Percentiles rank a stretch among this genome's conserved stretches.
Evolutionary conservation across 1,139 yeast genomes (phyloP).

Genomic region (Lodderomyces theae): DNA sequence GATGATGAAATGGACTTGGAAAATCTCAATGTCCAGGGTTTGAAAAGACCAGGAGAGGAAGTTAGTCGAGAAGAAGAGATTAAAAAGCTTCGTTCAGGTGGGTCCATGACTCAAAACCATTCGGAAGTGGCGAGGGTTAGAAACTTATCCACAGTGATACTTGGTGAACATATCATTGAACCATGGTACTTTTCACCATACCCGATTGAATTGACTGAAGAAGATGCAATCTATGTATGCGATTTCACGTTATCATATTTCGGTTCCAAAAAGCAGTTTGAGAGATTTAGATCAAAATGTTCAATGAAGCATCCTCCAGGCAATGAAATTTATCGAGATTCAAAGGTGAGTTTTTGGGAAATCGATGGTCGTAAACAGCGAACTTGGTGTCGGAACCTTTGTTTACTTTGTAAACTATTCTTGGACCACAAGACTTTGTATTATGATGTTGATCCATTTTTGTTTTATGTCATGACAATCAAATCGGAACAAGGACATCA

Average conservation of each 20-base stretch:
- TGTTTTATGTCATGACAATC: constrained; percentile 92
- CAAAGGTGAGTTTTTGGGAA: constrained; percentile 75
- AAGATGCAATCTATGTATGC: constrained; percentile 83
- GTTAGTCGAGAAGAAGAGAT: constrained; percentile 87
- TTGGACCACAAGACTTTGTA: constrained; percentile 93
- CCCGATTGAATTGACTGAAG: constrained; percentile 91
- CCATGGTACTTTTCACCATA: constrained; percentile 99
- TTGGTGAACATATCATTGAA: constrained; percentile 90
- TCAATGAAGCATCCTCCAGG: constrained; percentile 96
- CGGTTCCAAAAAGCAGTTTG: constrained; percentile 87
- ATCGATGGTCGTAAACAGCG: constrained; percentile 95
- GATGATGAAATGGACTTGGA: constrained; percentile 86
- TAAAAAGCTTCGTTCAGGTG: constrained; percentile 85
- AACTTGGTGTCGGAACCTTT: constrained; percentile 94
- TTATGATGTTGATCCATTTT: constrained; percentile 95
- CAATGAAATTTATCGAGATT: constrained; percentile 92
- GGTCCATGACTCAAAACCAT: constrained; percentile 92
- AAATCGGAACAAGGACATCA: constrained; percentile 90
- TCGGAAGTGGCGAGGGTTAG: constrained; percentile 91
- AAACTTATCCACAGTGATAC: constrained; percentile 69
- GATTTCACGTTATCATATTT: constrained; percentile 88
- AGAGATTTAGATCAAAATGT: constrained; percentile 82
- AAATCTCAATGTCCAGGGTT: constrained; percentile 79
- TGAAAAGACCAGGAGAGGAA: constrained; percentile 63
- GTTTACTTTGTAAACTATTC: constrained; percentile 82